Evolutionary conservation across 352 stramenopile genomes (phyloP).

Genomic region (Phytophthora agathidicida): DNA sequence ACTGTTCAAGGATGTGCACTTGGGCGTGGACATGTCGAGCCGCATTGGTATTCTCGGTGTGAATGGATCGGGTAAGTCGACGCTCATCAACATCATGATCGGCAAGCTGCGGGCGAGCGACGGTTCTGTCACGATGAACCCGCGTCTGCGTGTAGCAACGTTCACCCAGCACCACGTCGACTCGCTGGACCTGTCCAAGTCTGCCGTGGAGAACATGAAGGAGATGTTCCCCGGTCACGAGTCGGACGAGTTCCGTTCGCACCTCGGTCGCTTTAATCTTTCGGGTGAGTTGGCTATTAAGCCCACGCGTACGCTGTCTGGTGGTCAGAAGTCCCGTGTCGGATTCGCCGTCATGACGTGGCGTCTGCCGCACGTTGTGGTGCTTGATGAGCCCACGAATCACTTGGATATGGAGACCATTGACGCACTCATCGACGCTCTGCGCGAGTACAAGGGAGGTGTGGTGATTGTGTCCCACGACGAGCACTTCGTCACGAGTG

Average conservation of each 20-base stretch:
- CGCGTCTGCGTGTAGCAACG: conserved; percentile 92
- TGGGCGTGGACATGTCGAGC: conserved; percentile 96
- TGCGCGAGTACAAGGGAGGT: conserved; percentile 96
- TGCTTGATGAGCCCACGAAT: conserved; percentile 98
- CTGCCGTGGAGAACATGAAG: conserved; percentile 91
- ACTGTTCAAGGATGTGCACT: conserved; percentile 93
- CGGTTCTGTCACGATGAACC: conserved; percentile 91
- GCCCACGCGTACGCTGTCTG: conserved; percentile 94
- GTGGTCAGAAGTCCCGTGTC: conserved; percentile 94
- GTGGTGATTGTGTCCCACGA: conserved; percentile 98
- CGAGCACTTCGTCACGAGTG: conserved; percentile 97
- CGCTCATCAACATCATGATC: conserved; percentile 97
- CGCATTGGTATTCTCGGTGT: conserved; percentile 94
- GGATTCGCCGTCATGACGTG: conserved; percentile 96
- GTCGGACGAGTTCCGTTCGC: conserved; percentile 91
- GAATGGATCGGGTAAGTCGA: conserved; percentile 95
- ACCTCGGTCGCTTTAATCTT: conserved; percentile 97
- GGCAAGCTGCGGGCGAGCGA: conserved; percentile 90
- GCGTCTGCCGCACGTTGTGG: conserved; percentile 95
- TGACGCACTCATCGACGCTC: conserved; percentile 93
- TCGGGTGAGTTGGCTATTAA: conserved; percentile 95
- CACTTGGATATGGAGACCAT: conserved; percentile 95
- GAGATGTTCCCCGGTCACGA: conserved; percentile 89
- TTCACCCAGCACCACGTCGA: conserved; percentile 98
- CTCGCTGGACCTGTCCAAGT: conserved; percentile 93